phyloP scores from a whole-genome alignment of 2,329 filamentous ascomycete genomes.

The Allantophomopsis cytisporea region DNA sequence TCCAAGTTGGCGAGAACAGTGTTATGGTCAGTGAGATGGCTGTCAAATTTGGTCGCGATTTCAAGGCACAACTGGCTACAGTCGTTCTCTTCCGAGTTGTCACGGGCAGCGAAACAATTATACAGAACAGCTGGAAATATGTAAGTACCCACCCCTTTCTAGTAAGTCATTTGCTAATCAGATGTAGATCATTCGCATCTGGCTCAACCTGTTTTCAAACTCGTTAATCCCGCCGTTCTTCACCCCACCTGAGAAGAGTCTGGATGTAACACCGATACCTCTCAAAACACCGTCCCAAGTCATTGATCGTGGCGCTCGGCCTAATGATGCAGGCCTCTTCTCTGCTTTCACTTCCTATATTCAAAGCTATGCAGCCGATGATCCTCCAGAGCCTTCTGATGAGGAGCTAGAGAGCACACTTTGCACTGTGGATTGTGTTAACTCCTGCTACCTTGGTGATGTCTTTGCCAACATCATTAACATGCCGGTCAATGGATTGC shows the following conservation, averaged over 20 bases:
- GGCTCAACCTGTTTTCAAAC: conserved; percentile 92
- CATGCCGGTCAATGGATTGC: conserved; percentile 44
- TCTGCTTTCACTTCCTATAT: conserved; percentile 94
- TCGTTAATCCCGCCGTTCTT: conserved; percentile 80
- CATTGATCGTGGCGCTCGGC: conserved; percentile 72
- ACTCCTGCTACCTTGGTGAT: conserved; percentile 71
- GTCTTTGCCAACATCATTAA: conserved; percentile 70
- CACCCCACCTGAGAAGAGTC: conserved; percentile 41
- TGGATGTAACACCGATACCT: conserved; percentile 71
- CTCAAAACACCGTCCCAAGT: conserved; percentile 84
- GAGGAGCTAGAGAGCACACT: conserved; percentile 94
- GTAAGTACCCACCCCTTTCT: conserved; percentile 31
- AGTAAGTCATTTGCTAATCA: conserved; percentile 22
- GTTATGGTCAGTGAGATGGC: conserved; percentile 99
- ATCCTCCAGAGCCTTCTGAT: conserved; percentile 92
- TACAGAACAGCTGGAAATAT: conserved; percentile 66
- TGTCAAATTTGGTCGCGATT: conserved; percentile 87
- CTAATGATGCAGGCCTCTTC: conserved; percentile 73
- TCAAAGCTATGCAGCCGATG: conserved; percentile 96
- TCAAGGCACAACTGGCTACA: conserved; percentile 84
- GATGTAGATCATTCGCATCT: conserved; percentile 69
- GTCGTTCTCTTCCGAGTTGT: conserved; percentile 92
- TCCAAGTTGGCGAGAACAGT: conserved; percentile 80
- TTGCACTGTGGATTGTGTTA: conserved; percentile 87
- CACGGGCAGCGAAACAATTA: conserved; percentile 66